Percentiles rank a stretch among this genome's conserved stretches.
Evolutionary conservation across 2,329 filamentous ascomycete species (phyloP).

Genomic region (Mycosphaerella arachidis): DNA sequence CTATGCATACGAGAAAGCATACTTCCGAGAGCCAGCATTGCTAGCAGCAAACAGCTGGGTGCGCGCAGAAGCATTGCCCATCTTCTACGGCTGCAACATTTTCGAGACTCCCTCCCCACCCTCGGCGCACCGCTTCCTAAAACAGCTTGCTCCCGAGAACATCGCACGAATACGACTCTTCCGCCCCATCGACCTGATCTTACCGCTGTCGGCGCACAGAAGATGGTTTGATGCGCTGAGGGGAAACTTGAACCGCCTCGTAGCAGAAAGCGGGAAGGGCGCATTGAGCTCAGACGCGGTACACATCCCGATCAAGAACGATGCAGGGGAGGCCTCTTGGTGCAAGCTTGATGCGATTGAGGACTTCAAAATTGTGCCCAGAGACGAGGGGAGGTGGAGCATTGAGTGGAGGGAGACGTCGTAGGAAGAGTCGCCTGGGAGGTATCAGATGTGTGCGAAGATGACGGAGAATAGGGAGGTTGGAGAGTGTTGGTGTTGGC

Average conservation of each 20-base stretch:
- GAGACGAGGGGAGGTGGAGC: slow-evolving; percentile 6
- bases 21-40: slow-evolving; percentile 13
- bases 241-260: slow-evolving; percentile 12
- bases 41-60: slow-evolving; percentile 11
- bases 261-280: slow-evolving; percentile 12
- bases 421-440: neutral
- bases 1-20: slow-evolving; percentile 17
- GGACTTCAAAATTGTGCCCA: slow-evolving; percentile 2
- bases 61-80: slow-evolving; percentile 17
- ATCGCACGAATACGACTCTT: slow-evolving; percentile 12
- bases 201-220: slow-evolving; percentile 7
- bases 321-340: slow-evolving; percentile 6
- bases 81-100: slow-evolving; percentile 22
- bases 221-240: slow-evolving; percentile 13
- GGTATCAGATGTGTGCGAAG: neutral
- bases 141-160: slow-evolving; percentile 7
- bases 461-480: neutral
- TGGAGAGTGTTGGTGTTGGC: slow-evolving; percentile 1
- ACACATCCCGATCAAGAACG: slow-evolving; percentile 12
- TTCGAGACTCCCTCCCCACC: slow-evolving; percentile 18
- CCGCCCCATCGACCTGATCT: slow-evolving; percentile 12
- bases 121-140: slow-evolving; percentile 15
- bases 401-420: slow-evolving; percentile 8
- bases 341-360: slow-evolving; percentile 7
- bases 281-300: slow-evolving; percentile 13